Evolutionary conservation across 2,329 filamentous ascomycete genomes (phyloP).

Genomic region (Juglanconis sp.): DNA sequence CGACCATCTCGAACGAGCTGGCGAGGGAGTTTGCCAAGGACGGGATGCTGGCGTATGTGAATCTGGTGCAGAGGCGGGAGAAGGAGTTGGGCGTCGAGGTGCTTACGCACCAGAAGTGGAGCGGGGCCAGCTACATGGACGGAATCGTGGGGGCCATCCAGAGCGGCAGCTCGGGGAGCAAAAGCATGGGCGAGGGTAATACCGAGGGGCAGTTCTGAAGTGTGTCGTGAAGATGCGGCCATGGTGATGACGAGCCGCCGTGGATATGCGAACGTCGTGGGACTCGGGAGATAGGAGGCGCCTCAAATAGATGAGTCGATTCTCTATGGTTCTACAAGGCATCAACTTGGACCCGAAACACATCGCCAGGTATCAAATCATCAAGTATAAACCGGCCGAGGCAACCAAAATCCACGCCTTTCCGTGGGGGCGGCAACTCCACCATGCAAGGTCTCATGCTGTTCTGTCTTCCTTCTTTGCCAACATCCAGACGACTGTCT

Average conservation of each 20-base stretch:
- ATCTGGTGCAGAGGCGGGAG: slow-evolving; percentile 82
- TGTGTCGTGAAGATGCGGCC: not conserved
- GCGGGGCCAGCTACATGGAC: slow-evolving; percentile 70
- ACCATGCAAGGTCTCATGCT: not conserved
- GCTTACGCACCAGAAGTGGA: slow-evolving; percentile 92
- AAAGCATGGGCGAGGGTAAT: slow-evolving; percentile 93
- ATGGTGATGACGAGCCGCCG: too few species aligned
- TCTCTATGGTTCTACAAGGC: not conserved
- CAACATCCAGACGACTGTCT: not conserved
- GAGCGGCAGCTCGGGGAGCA: slow-evolving; percentile 83
- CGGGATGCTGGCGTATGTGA: slow-evolving; percentile 97
- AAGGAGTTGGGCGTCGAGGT: slow-evolving; percentile 90
- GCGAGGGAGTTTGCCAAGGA: slow-evolving; percentile 80
- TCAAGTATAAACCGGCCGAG: too few species aligned
- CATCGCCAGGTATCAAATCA: not conserved
- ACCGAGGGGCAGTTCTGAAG: slow-evolving; percentile 69
- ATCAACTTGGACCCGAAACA: not conserved
- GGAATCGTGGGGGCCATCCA: slow-evolving; percentile 87
- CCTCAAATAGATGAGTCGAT: not conserved
- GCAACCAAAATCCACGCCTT: not conserved
- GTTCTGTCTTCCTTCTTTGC: slow-evolving; percentile 12
- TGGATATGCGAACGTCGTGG: too few species aligned
- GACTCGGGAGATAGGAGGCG: not conserved
- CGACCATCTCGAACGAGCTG: slow-evolving; percentile 67
- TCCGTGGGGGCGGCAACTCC: too few species aligned